phyloP scores from a whole-genome alignment of 2,329 filamentous ascomycete species.

The Triangularia verruculosa region DNA sequence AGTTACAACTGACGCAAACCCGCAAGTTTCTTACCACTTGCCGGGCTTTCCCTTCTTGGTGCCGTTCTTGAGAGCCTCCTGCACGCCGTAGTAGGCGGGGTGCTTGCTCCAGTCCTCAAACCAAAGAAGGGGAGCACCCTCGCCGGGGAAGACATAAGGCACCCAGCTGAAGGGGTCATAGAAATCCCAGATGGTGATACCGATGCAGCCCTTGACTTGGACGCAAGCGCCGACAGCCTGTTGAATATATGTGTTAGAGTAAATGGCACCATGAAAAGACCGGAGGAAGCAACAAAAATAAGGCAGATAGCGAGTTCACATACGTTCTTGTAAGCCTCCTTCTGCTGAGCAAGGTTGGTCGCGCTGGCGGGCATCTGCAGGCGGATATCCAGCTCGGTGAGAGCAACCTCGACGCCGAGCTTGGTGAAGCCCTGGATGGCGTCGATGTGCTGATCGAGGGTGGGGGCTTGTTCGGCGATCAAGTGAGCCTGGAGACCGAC shows the following conservation, averaged over 20 bases:
- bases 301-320: too few species aligned
- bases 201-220: conserved; percentile 37
- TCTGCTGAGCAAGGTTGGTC: conserved; percentile 44
- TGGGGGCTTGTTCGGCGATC: conserved; percentile 48
- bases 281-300: background rate
- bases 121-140: conserved; percentile 37
- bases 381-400: conserved; percentile 61
- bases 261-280: background rate
- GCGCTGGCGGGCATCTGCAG: conserved; percentile 37
- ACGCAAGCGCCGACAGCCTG: conserved; percentile 35
- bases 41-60: conserved; percentile 8
- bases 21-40: background rate
- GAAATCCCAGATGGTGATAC: conserved; percentile 45
- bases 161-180: conserved; percentile 43
- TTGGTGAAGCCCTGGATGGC: conserved; percentile 49
- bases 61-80: conserved; percentile 25
- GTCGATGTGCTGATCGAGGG: conserved; percentile 42
- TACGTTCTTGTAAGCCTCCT: conserved; percentile 41
- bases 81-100: conserved; percentile 27
- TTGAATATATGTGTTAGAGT: conserved; percentile 4
- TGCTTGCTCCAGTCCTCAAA: conserved; percentile 33
- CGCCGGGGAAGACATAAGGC: conserved; percentile 34
- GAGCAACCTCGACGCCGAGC: conserved; percentile 53
- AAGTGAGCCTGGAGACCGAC: conserved; percentile 61
- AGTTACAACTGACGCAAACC: background rate